A percentile compares a stretch with the other conserved stretches of the same genome.
phyloP scores from a whole-genome alignment of 176 grass and related monocot genomes.

The Oryza glumipatula region DNA sequence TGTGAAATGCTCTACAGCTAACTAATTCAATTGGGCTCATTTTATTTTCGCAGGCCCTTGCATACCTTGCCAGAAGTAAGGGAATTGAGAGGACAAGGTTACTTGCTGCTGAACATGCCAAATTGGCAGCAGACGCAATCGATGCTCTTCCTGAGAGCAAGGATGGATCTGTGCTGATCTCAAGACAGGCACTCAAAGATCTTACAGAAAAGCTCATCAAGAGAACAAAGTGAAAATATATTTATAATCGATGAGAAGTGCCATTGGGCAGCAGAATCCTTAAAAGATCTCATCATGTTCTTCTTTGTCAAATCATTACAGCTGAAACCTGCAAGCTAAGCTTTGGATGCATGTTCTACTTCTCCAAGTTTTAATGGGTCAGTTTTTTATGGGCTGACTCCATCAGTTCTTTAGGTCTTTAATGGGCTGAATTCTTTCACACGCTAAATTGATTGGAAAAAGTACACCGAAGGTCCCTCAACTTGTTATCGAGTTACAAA shows the following conservation, averaged over 20 bases:
- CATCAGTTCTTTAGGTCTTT: too few species aligned
- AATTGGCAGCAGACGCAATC: conserved; percentile 43
- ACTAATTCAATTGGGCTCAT: not conserved
- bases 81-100: conserved; percentile 64
- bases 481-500: too few species aligned
- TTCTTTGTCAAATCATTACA: not conserved
- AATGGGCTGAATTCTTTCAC: too few species aligned
- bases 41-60: conserved; percentile 40
- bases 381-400: too few species aligned
- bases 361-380: too few species aligned
- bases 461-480: too few species aligned
- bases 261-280: not conserved
- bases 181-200: conserved; percentile 60
- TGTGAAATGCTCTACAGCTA: not conserved
- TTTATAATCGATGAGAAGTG: not conserved
- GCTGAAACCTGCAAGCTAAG: too few species aligned
- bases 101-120: conserved; percentile 54
- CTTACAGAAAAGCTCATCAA: conserved; percentile 50
- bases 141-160: conserved; percentile 52
- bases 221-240: conserved; percentile 52
- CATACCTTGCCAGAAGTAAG: conserved; percentile 51
- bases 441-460: too few species aligned
- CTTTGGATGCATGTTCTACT: too few species aligned
- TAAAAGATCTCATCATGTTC: not conserved
- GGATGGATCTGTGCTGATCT: conserved; percentile 33